Evolutionary conservation across 2,329 filamentous ascomycete genomes (phyloP), one percentile per base, ranked within the genome.

Genomic region (Pseudonectria foliicola): DNA sequence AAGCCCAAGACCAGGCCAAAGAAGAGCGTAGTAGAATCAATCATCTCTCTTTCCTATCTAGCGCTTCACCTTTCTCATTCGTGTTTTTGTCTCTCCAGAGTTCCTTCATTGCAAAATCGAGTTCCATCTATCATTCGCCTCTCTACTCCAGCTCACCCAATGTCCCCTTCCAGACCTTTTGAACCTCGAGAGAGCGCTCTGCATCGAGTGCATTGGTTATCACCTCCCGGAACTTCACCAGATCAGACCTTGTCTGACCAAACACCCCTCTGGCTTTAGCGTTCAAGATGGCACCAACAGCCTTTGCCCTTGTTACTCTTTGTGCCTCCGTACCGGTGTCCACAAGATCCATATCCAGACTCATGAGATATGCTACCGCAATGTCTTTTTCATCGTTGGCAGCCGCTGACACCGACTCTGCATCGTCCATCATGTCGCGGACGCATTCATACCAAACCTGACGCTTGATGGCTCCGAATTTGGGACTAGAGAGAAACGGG

Each of bases 371-470:
- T 10, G 53, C 52, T 12, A 61, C 37, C 1, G 56, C 43, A 1
- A 54, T 33, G 4, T 38, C 40, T 3, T 37, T 42, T 2, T 50
- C 45, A 2, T 51, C 45, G 3, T 50, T 52, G 0, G 38, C 42
- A 0, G 46, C 29, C 2, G 41, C 23, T 16, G 44, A 36, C 1
- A 45, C 48, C 2, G 53, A 46, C 10, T 49, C 41, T 0, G 66
- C 64, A 3, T 67, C 62, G 4, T 62, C 53, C 52, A 77, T 60
- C 11, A 77, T 37, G 10, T 74, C 70, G 11, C 47, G 46, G 0
- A 68, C 66, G 25, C 64, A 64, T 16, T 61, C 62, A 46, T 76
- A 78, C 69, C 74, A 77, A 2, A 67, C 60, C 26, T 68, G 64
- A 13, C 68, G 61, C 29, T 71, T 65, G 36, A 75, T 63, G 1